Evolutionary conservation across 768 basidiomycete species (phyloP).

Genomic region (Strobilomyces echinocephalus): DNA sequence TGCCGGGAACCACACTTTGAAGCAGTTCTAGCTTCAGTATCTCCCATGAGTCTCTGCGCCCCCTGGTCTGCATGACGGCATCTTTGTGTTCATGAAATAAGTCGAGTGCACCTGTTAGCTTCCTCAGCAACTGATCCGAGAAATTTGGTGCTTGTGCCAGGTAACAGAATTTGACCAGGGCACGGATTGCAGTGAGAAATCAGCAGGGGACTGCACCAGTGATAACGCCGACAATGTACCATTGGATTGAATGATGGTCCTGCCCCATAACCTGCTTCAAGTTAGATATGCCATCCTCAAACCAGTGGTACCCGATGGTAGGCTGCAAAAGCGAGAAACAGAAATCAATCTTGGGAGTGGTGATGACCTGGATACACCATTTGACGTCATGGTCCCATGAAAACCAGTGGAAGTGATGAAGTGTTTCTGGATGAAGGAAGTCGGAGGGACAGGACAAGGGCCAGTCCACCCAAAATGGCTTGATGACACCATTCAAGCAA

Average conservation of each 20-base stretch:
- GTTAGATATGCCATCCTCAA: background rate
- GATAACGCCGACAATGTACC: background rate
- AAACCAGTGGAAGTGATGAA: background rate
- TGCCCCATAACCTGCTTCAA: background rate
- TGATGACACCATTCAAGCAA: too few species aligned
- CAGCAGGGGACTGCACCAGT: background rate
- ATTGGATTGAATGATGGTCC: background rate
- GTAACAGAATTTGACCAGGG: background rate
- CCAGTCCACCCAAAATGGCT: background rate
- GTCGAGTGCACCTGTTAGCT: background rate
- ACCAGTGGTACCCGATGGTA: background rate
- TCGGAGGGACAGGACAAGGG: background rate
- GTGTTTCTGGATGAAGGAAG: background rate
- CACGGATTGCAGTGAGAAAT: background rate
- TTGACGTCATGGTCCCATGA: background rate
- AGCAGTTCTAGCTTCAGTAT: background rate
- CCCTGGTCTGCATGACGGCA: background rate
- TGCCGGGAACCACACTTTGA: background rate
- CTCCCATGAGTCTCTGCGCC: background rate
- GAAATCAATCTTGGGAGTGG: background rate
- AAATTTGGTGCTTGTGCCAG: background rate
- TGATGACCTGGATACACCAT: background rate
- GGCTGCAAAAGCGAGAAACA: background rate
- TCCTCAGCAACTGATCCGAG: background rate
- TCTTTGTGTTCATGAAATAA: background rate